Evolutionary conservation across 139 green algal species (phyloP).

Genomic region (Chlorella sp.): DNA sequence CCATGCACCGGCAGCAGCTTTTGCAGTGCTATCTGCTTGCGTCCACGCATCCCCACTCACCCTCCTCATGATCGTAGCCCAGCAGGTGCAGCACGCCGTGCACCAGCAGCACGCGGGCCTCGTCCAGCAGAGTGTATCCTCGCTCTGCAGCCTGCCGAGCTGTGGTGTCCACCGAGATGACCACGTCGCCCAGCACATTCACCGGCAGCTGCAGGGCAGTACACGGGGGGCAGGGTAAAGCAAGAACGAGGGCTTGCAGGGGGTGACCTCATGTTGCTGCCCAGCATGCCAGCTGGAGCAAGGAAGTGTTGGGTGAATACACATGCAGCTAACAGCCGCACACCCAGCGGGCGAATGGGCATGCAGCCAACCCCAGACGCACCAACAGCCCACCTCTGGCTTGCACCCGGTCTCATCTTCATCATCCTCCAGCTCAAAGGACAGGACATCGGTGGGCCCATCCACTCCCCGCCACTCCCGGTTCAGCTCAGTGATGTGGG

Average conservation of each 20-base stretch:
- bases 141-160: slow-evolving; percentile 85
- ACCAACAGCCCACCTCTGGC: not conserved
- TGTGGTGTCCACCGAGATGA: slow-evolving; percentile 96
- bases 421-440: slow-evolving; percentile 86
- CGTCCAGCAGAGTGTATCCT: slow-evolving; percentile 71
- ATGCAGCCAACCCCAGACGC: too few species aligned
- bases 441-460: slow-evolving; percentile 93
- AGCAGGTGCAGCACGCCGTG: slow-evolving; percentile 95
- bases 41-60: too few species aligned
- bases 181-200: slow-evolving; percentile 89
- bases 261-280: not conserved
- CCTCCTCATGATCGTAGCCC: slow-evolving; percentile 93
- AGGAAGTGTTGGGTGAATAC: too few species aligned
- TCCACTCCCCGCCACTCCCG: slow-evolving; percentile 77
- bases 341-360: too few species aligned
- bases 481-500: slow-evolving; percentile 88
- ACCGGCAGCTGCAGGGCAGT: slow-evolving; percentile 58
- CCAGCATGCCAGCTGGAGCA: not conserved
- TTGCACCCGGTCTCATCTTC: slow-evolving; percentile 37
- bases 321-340: too few species aligned
- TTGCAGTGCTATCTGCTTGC: too few species aligned
- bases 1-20: too few species aligned
- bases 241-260: not conserved
- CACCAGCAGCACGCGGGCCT: slow-evolving; percentile 92
- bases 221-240: not conserved